phyloP scores from a whole-genome alignment of 1,284 basidiomycete species.

The Fomitopsis betulina region DNA sequence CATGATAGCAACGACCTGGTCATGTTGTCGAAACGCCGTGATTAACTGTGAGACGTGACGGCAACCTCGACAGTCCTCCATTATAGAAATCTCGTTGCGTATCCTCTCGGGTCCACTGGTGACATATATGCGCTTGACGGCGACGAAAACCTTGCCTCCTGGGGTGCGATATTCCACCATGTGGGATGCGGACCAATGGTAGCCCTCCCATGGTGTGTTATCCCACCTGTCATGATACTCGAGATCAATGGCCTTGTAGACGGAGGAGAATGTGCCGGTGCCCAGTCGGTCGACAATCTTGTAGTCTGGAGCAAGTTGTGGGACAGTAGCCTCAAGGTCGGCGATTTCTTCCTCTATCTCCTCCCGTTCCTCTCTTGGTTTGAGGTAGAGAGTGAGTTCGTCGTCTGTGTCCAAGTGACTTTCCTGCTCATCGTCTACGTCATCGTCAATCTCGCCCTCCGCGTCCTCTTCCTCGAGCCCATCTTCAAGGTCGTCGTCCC shows the following conservation, averaged over 20 bases:
- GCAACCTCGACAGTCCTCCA: conserved; percentile 81
- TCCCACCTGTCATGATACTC: conserved; percentile 74
- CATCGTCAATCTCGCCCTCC: conserved; percentile 14
- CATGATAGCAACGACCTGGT: conserved; percentile 95
- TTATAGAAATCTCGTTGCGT: conserved; percentile 91
- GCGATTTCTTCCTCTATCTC: conserved; percentile 78
- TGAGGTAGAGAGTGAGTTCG: conserved; percentile 49
- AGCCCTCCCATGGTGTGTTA: conserved; percentile 77
- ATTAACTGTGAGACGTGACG: conserved; percentile 90
- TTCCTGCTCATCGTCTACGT: conserved; percentile 24
- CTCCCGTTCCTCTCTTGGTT: conserved; percentile 63
- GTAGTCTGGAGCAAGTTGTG: conserved; percentile 67
- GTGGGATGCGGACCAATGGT: conserved; percentile 61
- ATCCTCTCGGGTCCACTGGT: conserved; percentile 93
- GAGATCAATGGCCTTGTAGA: conserved; percentile 94
- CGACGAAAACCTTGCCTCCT: conserved; percentile 72
- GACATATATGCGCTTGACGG: conserved; percentile 96
- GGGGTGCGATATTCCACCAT: conserved; percentile 42
- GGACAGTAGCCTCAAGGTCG: conserved; percentile 58
- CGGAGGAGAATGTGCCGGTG: conserved; percentile 97
- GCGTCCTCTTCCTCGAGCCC: neutral
- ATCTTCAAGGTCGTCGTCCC: conserved; percentile 21
- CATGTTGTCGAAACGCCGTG: conserved; percentile 87
- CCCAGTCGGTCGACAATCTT: conserved; percentile 87
- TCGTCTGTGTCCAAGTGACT: conserved; percentile 47